phyloP scores from a whole-genome alignment of 2,329 filamentous ascomycete genomes.

The Pyricularia sp. region DNA sequence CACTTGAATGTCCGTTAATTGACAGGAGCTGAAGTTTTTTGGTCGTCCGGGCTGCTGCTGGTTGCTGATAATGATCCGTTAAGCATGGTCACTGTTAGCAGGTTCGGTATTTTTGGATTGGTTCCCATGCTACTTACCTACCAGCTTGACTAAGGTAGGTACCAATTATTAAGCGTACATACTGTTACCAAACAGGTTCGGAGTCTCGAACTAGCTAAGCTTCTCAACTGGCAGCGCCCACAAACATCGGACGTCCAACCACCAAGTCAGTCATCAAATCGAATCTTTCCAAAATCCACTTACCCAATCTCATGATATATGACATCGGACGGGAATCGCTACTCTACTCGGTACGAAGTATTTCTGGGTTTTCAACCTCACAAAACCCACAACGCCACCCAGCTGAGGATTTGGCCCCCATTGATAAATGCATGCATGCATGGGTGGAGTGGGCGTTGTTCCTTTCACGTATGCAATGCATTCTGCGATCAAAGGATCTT shows the following conservation, averaged over 20 bases:
- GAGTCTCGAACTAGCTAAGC: no score
- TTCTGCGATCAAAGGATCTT: not conserved
- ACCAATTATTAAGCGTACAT: not conserved
- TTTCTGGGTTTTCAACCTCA: not conserved
- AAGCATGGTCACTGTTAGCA: not conserved
- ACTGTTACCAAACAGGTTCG: no score
- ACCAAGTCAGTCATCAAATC: not conserved
- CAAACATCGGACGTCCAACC: not conserved
- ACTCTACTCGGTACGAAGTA: no score
- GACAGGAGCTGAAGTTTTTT: not conserved
- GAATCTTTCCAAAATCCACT: not conserved
- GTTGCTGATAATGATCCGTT: not conserved
- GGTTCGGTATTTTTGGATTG: not conserved
- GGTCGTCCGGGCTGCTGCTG: no score
- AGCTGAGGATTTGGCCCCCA: not conserved
- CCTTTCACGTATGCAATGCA: not conserved
- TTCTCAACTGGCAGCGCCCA: not conserved
- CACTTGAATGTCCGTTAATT: not conserved
- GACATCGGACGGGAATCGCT: no score
- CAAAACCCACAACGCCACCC: not conserved
- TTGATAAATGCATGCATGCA: not conserved
- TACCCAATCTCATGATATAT: no score
- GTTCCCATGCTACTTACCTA: not conserved
- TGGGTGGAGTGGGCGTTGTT: not conserved
- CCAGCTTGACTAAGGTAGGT: not conserved